Evolutionary conservation across 2,329 filamentous ascomycete species (phyloP), one percentile per base, ranked within the genome.

Genomic region (Xylariaceae sp.): DNA sequence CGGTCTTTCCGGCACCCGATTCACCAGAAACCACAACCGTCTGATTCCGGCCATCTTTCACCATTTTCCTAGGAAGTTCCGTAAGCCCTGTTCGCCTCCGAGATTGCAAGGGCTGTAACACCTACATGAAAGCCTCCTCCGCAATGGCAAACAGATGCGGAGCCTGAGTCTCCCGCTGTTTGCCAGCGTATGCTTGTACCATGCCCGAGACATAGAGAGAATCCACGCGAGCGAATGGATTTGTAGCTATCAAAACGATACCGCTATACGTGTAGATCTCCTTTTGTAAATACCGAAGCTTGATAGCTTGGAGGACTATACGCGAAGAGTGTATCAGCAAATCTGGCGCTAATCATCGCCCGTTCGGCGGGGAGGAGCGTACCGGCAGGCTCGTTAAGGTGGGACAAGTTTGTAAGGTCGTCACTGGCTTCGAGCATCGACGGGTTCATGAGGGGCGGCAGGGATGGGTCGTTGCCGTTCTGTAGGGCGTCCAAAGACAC

Each of bases 261-360:
- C 92, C 92, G 62, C 88, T 95, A 71, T 98, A 98, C 59, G 92
- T 98, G 73, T 98, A 98, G 58, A 98, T 98, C 65, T 98, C 92
- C 68, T 97, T 97, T 65, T 98, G 92, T 48, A 86, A 76, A 69
- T 98, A 98, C 63, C 92, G 87, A 60, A 98, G 77, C 62, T 89
- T 88, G 65, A 98, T 98, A 40, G 92, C 92, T 74, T 98, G 92
- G 50, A 98, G 71, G 46, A 98, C 94, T 94, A 43, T 12, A 17
- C 19, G 19, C 31, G 23, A 41, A 34, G 31, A 17, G 12, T 13
- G n/a, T 31, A 40, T 52, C 35, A 50, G 41, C 37, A 46, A 35
- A 23, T 19, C 15, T 52, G 50, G 46, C 53, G 46, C 26, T 43
- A 30, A 18, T 31, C 36, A 16, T 36, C 39, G 41, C 4, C 38